Percentiles rank a stretch among this genome's conserved stretches.
Conservation (phyloP, 257 asterid species). For the Ballota nigra region DNA sequence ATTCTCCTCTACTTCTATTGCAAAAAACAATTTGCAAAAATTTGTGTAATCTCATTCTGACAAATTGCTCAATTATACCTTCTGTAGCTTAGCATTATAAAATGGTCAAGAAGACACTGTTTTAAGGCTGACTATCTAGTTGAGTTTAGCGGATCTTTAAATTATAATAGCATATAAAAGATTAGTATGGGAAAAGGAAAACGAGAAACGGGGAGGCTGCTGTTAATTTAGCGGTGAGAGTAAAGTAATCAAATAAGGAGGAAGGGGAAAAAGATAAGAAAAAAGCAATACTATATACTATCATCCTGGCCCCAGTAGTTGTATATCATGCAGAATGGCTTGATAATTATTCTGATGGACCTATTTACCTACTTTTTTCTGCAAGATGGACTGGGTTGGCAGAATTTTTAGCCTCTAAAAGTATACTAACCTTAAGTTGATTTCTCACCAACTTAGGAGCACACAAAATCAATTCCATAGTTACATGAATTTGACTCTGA, state of each 20-base stretch:
- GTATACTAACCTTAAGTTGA: conserved; percentile 11
- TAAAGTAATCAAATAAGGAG: not conserved
- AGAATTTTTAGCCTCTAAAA: not conserved
- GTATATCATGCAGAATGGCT: not conserved
- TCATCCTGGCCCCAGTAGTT: not conserved
- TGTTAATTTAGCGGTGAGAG: not conserved
- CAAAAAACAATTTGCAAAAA: not conserved
- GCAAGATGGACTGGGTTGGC: not conserved
- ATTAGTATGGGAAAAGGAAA: not conserved
- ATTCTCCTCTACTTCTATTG: not conserved
- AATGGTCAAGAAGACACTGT: not conserved
- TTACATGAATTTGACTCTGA: conserved; percentile 13
- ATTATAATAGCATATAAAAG: not conserved
- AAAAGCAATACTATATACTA: not conserved
- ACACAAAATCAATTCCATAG: conserved; percentile 10
- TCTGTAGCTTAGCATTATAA: not conserved
- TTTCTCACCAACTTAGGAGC: conserved; percentile 21
- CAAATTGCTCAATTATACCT: not conserved
- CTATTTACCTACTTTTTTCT: conserved; percentile 13
- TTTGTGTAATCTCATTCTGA: not conserved
- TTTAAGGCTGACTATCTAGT: not conserved
- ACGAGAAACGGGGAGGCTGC: not conserved
- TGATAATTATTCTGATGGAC: conserved; percentile 9
- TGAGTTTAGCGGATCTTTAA: conserved; percentile 5
- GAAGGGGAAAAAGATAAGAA: not conserved